Percentiles rank a stretch among this genome's conserved stretches.
Conservation (phyloP, 2,329 filamentous ascomycete species). For the Zasmidium citrigriseum region DNA sequence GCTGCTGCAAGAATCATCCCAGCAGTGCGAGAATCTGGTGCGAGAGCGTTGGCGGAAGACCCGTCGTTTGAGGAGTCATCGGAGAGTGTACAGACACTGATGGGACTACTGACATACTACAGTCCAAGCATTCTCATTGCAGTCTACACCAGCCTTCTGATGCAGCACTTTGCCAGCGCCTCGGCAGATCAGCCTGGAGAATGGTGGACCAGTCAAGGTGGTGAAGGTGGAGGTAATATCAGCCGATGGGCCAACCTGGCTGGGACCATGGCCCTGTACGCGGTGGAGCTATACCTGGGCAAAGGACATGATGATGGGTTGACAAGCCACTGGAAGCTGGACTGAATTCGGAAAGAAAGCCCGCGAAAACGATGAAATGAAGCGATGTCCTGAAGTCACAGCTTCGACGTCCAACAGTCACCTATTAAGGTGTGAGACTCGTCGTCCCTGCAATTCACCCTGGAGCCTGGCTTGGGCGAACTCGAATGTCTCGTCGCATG, state of each 20-base stretch:
- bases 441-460: no score
- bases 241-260: slow-evolving; percentile 95
- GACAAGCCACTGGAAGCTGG: slow-evolving; percentile 79
- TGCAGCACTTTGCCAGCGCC: slow-evolving; percentile 89
- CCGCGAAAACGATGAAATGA: no score
- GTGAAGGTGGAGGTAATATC: slow-evolving; percentile 77
- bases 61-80: slow-evolving; percentile 73
- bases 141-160: slow-evolving; percentile 90
- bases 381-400: no score
- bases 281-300: slow-evolving; percentile 84
- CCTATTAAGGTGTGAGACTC: no score
- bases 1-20: slow-evolving; percentile 95
- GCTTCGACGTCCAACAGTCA: no score
- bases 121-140: slow-evolving; percentile 92
- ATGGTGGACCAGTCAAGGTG: slow-evolving; percentile 84
- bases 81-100: slow-evolving; percentile 68
- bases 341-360: no score
- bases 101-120: slow-evolving; percentile 89
- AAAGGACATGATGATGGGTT: slow-evolving; percentile 76
- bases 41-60: slow-evolving; percentile 78
- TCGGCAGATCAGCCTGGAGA: slow-evolving; percentile 58
- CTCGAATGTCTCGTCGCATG: no score
- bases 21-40: slow-evolving; percentile 83
- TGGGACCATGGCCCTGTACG: slow-evolving; percentile 85
- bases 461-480: no score